Percentiles rank a stretch among this genome's conserved stretches.
Conservation (phyloP, 495 filamentous ascomycete species). For the Chaetomidium leptoderma region DNA sequence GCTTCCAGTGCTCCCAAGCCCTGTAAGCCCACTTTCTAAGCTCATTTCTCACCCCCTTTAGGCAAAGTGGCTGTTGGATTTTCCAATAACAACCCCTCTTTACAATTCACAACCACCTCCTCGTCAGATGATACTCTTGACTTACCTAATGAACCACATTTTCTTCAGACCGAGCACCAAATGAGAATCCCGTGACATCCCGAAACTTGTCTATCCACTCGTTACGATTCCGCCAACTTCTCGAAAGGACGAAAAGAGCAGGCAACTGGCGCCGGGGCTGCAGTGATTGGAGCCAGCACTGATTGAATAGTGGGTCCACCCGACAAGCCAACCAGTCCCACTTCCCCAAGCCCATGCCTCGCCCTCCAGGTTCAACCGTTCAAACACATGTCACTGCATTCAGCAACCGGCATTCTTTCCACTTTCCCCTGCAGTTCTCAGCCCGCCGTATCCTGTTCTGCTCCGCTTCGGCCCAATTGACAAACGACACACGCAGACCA, state of each 20-base stretch:
- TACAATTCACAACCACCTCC: neutral
- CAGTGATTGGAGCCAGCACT: slow-evolving; percentile 3
- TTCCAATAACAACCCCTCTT: neutral
- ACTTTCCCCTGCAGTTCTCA: slow-evolving; percentile 14
- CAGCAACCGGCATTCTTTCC: slow-evolving; percentile 11
- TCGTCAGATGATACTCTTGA: too few species aligned
- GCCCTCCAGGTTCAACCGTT: slow-evolving; percentile 3
- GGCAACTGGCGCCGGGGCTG: neutral
- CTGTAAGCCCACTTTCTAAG: too few species aligned
- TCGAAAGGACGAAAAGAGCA: neutral
- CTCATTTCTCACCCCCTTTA: too few species aligned
- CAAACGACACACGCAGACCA: slow-evolving; percentile 25
- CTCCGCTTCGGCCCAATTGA: slow-evolving; percentile 30
- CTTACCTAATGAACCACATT: too few species aligned
- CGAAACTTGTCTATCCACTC: too few species aligned
- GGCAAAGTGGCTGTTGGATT: too few species aligned
- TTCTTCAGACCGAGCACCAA: too few species aligned
- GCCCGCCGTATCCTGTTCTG: slow-evolving; percentile 13
- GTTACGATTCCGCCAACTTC: neutral
- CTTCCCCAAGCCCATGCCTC: too few species aligned
- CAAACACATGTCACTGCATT: slow-evolving; percentile 12
- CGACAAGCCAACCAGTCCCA: neutral
- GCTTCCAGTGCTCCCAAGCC: too few species aligned
- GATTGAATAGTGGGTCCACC: slow-evolving; percentile 6
- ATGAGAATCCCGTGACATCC: too few species aligned